phyloP scores from a whole-genome alignment of 805 yeast species.

The Ogataea pini region DNA sequence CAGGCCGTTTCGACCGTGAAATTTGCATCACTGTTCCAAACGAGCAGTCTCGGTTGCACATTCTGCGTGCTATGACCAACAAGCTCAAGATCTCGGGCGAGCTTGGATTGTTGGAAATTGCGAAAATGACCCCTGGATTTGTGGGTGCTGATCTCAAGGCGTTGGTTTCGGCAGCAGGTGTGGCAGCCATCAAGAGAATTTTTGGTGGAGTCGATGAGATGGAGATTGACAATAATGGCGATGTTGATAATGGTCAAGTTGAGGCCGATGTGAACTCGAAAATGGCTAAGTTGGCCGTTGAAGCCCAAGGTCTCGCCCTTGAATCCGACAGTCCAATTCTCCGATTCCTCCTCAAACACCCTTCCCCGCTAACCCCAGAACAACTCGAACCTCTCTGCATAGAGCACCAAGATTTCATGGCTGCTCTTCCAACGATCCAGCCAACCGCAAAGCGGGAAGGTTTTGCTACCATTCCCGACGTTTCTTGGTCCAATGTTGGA shows the following conservation, averaged over 20 bases:
- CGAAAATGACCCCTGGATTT: constrained; percentile 94
- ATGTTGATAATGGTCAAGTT: not conserved
- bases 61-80: constrained; percentile 71
- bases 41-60: constrained; percentile 75
- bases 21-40: constrained; percentile 94
- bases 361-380: constrained; percentile 72
- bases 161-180: constrained; percentile 92
- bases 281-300: not conserved
- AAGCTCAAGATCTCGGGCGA: constrained; percentile 66
- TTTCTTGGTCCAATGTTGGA: constrained; percentile 93
- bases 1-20: constrained; percentile 95
- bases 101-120: constrained; percentile 70
- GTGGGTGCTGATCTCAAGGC: constrained; percentile 98
- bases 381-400: constrained; percentile 79
- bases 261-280: not conserved
- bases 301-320: too few species aligned
- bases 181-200: constrained; percentile 88
- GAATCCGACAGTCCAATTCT: not conserved
- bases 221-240: constrained; percentile 24
- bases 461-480: constrained; percentile 97
- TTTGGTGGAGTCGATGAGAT: constrained; percentile 58
- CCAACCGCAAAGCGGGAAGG: constrained; percentile 99
- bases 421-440: constrained; percentile 89
- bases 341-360: constrained; percentile 69
- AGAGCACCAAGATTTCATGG: constrained; percentile 73